Evolutionary conservation across 352 stramenopile genomes (phyloP).

Genomic region (Phytophthora hibernalis): DNA sequence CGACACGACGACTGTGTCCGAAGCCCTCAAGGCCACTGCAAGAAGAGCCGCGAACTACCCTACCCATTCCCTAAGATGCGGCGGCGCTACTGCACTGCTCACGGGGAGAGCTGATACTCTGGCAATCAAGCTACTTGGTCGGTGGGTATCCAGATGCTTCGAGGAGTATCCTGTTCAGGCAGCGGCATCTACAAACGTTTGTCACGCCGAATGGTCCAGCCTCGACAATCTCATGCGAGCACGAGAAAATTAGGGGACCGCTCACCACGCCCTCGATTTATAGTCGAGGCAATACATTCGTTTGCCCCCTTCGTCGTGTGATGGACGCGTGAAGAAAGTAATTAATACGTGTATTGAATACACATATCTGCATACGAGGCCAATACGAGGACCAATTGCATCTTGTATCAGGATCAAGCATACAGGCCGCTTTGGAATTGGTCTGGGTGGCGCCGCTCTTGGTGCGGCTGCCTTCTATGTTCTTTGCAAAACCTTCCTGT

Average conservation of each 20-base stretch:
- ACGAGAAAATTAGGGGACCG: background rate
- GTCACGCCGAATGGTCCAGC: slow-evolving; percentile 3
- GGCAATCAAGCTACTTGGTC: slow-evolving; percentile 13
- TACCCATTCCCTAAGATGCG: slow-evolving; percentile 2
- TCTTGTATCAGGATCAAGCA: too few species aligned
- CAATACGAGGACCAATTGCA: too few species aligned
- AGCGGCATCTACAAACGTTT: slow-evolving; percentile 4
- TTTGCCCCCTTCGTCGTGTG: background rate
- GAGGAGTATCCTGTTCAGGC: slow-evolving; percentile 8
- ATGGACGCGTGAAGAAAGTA: background rate
- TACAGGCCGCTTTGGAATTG: too few species aligned
- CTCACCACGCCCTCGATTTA: slow-evolving; percentile 1
- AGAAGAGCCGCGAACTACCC: slow-evolving; percentile 1
- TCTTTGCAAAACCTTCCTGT: background rate
- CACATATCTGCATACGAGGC: too few species aligned
- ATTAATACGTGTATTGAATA: too few species aligned
- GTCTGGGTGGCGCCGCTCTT: background rate
- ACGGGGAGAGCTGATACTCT: slow-evolving; percentile 1
- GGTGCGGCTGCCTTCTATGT: background rate
- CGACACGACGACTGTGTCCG: background rate
- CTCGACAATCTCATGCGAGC: background rate
- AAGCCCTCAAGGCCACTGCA: background rate
- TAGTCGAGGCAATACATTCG: background rate
- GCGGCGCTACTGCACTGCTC: background rate
- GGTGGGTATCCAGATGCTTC: slow-evolving; percentile 5